These are phyloP conservation scores for Suillus hirtellus DNA, from an alignment of 768 basidiomycete species.

Conservation along the genomic window DNA sequence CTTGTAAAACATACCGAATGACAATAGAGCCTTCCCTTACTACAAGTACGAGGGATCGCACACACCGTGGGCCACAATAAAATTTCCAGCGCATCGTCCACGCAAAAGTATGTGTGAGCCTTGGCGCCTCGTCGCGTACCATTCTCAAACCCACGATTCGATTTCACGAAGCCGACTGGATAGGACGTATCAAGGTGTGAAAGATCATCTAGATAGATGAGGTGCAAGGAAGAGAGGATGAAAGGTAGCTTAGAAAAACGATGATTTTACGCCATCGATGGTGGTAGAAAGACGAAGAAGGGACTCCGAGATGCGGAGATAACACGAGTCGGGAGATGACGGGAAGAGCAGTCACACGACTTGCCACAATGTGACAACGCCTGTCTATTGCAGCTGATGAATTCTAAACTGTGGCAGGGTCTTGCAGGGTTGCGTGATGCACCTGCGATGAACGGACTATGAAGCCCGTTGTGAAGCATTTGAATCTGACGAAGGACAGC, in stretches of 20 bases:
- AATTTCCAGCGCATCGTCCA: background rate
- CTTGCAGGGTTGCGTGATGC: background rate
- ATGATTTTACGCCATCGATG: background rate
- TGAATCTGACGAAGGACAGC: background rate
- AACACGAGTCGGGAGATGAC: slow-evolving; percentile 1
- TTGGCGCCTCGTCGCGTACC: background rate
- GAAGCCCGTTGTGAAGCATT: background rate
- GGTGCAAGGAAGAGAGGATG: background rate
- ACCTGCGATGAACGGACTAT: too few relatives aligned
- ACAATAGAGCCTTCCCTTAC: background rate
- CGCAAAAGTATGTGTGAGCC: background rate
- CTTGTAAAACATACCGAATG: background rate
- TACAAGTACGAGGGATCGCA: background rate
- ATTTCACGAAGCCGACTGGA: background rate
- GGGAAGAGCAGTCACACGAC: background rate
- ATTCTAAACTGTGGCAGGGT: background rate
- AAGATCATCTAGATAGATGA: background rate
- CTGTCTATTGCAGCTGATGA: background rate
- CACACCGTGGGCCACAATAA: background rate
- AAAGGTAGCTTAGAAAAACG: background rate
- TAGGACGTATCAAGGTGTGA: background rate
- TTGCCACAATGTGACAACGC: background rate
- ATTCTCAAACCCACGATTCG: background rate
- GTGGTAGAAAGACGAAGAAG: background rate
- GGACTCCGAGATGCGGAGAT: background rate